Evolutionary conservation across 2,329 filamentous ascomycete species (phyloP).

Genomic region (Claviceps digitariae): DNA sequence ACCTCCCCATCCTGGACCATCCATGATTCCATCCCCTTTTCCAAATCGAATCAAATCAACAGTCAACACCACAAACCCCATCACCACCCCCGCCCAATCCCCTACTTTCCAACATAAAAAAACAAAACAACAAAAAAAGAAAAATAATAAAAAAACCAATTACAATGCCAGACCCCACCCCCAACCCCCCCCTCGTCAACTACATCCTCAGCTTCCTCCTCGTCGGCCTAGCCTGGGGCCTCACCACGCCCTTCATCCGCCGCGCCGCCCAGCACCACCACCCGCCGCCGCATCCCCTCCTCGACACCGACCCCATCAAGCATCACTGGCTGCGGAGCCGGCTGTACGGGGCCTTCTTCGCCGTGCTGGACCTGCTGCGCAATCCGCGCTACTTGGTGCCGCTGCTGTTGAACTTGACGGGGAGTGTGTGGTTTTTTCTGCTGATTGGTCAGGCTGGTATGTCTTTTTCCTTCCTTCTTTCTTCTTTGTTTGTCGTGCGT

Average conservation of each 20-base stretch:
- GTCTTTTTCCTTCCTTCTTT: conserved; percentile 14
- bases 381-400: conserved; percentile 79
- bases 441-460: conserved; percentile 82
- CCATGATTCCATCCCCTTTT: neutral
- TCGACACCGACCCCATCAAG: conserved; percentile 35
- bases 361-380: conserved; percentile 61
- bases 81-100: neutral
- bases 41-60: too few relatives aligned
- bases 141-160: neutral
- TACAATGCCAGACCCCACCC: conserved; percentile 1
- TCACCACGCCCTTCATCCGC: conserved; percentile 87
- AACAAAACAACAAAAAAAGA: neutral
- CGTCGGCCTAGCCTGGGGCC: conserved; percentile 84
- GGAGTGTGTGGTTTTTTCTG: conserved; percentile 93
- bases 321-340: conserved; percentile 49
- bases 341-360: conserved; percentile 54
- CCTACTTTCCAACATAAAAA: too few relatives aligned
- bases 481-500: neutral
- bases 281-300: conserved; percentile 43
- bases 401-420: conserved; percentile 75
- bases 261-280: conserved; percentile 66
- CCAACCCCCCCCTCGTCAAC: conserved; percentile 49
- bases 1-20: neutral
- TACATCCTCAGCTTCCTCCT: conserved; percentile 83
- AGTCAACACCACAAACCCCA: too few relatives aligned